Evolutionary conservation across 2,329 filamentous ascomycete genomes (phyloP).

Genomic region (Elsinoe arachidis): DNA sequence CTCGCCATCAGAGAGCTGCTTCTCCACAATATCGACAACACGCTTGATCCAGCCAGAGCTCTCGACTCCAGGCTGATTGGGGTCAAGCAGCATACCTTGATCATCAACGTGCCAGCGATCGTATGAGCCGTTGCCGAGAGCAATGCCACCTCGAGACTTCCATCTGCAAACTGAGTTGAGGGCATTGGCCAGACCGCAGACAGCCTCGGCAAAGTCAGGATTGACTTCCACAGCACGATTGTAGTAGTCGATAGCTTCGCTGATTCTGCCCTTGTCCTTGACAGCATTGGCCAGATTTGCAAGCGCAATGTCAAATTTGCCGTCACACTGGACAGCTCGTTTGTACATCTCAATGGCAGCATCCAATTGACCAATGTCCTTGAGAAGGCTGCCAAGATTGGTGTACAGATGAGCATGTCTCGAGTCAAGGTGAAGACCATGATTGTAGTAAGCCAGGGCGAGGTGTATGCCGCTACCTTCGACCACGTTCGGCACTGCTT

Average conservation of each 20-base stretch:
- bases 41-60: conserved; percentile 77
- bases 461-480: conserved; percentile 82
- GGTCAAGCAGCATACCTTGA: conserved; percentile 71
- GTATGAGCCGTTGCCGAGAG: conserved; percentile 60
- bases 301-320: conserved; percentile 91
- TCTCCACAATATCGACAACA: conserved; percentile 82
- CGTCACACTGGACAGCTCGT: conserved; percentile 81
- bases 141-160: conserved; percentile 78
- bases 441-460: conserved; percentile 89
- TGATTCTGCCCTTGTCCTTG: conserved; percentile 88
- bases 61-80: conserved; percentile 48
- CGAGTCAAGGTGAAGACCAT: conserved; percentile 76
- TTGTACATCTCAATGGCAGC: conserved; percentile 96
- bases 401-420: conserved; percentile 95
- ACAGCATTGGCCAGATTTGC: conserved; percentile 96
- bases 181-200: conserved; percentile 89
- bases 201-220: conserved; percentile 91
- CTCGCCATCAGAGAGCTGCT: conserved; percentile 78
- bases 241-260: conserved; percentile 88
- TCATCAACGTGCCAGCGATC: conserved; percentile 94
- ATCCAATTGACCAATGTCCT: conserved; percentile 89
- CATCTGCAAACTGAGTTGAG: conserved; percentile 95
- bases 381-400: conserved; percentile 87
- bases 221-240: conserved; percentile 83
- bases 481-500: conserved; percentile 63